These are phyloP conservation scores for Paraglomus brasilianum DNA, from an alignment of 192 early-diverging fungal species.

Conservation along the genomic window DNA sequence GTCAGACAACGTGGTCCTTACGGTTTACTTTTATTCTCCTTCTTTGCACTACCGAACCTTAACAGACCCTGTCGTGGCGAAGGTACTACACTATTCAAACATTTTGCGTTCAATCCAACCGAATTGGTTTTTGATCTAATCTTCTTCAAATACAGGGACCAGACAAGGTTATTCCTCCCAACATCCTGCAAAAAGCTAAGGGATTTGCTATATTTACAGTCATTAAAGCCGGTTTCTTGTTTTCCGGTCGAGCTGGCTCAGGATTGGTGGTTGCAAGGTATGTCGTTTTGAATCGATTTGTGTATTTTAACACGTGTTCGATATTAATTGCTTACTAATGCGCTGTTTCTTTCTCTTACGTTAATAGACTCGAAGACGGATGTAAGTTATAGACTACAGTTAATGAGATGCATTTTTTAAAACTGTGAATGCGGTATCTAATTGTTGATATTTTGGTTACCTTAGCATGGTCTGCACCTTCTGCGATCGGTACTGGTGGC, in stretches of 20 bases:
- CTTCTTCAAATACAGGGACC: conserved; percentile 35
- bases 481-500: conserved; percentile 75
- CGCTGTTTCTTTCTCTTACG: conserved; percentile 15
- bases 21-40: background rate
- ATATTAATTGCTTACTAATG: conserved; percentile 22
- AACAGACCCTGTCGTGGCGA: conserved; percentile 18
- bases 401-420: background rate
- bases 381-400: conserved; percentile 41
- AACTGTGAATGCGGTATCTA: background rate
- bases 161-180: conserved; percentile 60
- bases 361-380: conserved; percentile 65
- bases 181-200: conserved; percentile 64
- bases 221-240: conserved; percentile 84
- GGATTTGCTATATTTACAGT: conserved; percentile 84
- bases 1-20: background rate
- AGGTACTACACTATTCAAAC: background rate
- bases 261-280: conserved; percentile 77
- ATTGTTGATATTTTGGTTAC: conserved; percentile 31
- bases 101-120: no score
- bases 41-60: background rate
- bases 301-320: background rate
- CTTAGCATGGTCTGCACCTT: conserved; percentile 77
- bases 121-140: background rate
- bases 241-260: conserved; percentile 75
- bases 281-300: conserved; percentile 4